Evolutionary conservation across 352 stramenopile genomes (phyloP).

Genomic region (Peronosclerospora sorghi): DNA sequence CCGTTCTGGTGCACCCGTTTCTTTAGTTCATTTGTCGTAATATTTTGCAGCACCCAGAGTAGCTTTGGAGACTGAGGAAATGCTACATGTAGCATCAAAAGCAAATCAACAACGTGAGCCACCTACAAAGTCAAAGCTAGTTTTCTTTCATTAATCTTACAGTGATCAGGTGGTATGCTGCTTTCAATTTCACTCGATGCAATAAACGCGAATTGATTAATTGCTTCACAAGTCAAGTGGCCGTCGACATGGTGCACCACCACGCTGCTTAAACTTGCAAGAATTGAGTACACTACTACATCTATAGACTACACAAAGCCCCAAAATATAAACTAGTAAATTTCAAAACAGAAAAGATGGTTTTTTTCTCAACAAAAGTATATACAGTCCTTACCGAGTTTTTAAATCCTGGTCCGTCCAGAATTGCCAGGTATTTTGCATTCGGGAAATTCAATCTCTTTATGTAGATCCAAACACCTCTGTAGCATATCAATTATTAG

Average conservation of each 20-base stretch:
- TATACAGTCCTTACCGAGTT: conserved; percentile 10
- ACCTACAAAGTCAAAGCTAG: background rate
- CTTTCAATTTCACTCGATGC: conserved; percentile 16
- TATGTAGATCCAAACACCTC: conserved; percentile 62
- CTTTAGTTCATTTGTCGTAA: conserved; percentile 50
- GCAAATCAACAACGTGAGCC: background rate
- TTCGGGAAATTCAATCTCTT: conserved; percentile 47
- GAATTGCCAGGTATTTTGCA: conserved; percentile 60
- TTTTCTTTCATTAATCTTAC: conserved; percentile 8
- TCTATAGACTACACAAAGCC: conserved; percentile 31
- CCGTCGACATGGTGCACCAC: conserved; percentile 60
- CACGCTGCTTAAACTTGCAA: conserved; percentile 58
- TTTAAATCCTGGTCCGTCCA: conserved; percentile 46
- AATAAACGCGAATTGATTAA: conserved; percentile 54
- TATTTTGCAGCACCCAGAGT: conserved; percentile 60
- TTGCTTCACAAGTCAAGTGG: conserved; percentile 32
- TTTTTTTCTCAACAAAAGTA: background rate
- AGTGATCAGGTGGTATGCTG: conserved; percentile 16
- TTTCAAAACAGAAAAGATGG: background rate
- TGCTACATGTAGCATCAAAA: conserved; percentile 13
- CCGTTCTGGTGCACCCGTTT: conserved; percentile 42
- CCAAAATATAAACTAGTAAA: conserved; percentile 1
- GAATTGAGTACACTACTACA: conserved; percentile 50
- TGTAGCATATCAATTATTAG: conserved; percentile 1
- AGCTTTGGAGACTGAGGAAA: conserved; percentile 70